phyloP scores from a whole-genome alignment of 331 rosid genomes.

The Quercus lobata region DNA sequence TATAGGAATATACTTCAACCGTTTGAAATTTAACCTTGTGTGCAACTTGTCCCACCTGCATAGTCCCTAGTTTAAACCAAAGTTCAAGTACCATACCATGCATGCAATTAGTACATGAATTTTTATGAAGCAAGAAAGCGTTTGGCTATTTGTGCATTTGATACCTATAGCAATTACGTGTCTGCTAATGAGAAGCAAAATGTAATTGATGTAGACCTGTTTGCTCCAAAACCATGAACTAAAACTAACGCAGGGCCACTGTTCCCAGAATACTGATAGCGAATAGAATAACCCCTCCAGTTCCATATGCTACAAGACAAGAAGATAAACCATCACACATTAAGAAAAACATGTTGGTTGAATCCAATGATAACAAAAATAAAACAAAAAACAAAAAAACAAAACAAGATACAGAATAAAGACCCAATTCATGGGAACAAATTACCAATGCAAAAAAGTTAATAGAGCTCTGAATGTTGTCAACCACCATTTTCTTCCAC shows the following conservation, averaged over 20 bases:
- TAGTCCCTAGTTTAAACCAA: not conserved
- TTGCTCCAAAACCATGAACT: constrained; percentile 97
- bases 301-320: constrained; percentile 61
- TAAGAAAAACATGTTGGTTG: not conserved
- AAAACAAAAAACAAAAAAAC: not conserved
- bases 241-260: constrained; percentile 75
- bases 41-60: not conserved
- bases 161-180: constrained; percentile 39
- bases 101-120: not conserved
- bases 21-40: not conserved
- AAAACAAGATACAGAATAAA: not conserved
- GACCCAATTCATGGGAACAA: not conserved
- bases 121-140: not conserved
- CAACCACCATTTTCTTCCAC: not conserved
- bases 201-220: constrained; percentile 59
- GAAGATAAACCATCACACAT: not conserved
- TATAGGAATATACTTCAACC: not conserved
- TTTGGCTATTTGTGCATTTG: constrained; percentile 22
- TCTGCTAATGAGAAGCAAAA: constrained; percentile 43
- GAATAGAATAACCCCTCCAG: constrained; percentile 82
- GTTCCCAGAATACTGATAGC: constrained; percentile 70
- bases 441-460: not conserved
- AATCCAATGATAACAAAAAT: not conserved
- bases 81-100: not conserved
- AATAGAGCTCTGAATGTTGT: not conserved